These are phyloP conservation scores for Chalaropsis thielavioides DNA, from an alignment of 2,329 filamentous ascomycete species.

Conservation along the genomic window DNA sequence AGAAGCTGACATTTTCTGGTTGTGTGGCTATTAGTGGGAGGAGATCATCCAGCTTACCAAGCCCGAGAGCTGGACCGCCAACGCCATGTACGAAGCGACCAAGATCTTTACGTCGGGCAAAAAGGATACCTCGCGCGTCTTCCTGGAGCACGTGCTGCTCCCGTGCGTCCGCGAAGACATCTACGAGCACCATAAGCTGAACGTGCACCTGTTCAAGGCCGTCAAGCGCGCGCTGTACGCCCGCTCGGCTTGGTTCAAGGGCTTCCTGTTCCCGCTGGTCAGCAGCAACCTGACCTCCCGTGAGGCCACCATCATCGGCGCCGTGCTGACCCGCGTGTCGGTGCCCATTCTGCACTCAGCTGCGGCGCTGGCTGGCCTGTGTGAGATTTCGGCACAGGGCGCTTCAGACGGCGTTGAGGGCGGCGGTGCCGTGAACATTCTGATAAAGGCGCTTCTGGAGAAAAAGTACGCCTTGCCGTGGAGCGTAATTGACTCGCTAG, in stretches of 20 bases:
- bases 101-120: constrained; percentile 82
- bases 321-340: constrained; percentile 68
- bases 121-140: constrained; percentile 65
- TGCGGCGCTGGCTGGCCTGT: constrained; percentile 78
- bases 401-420: constrained; percentile 70
- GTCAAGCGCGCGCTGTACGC: constrained; percentile 90
- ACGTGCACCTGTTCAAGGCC: constrained; percentile 86
- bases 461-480: constrained; percentile 95
- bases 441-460: constrained; percentile 83
- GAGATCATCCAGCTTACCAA: constrained; percentile 73
- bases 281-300: constrained; percentile 74
- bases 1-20: not conserved
- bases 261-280: constrained; percentile 81
- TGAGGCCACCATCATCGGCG: constrained; percentile 83
- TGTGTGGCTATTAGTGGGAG: constrained; percentile 57
- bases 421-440: constrained; percentile 84
- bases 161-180: constrained; percentile 91
- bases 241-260: constrained; percentile 92
- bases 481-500: constrained; percentile 84
- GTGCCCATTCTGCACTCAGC: constrained; percentile 87
- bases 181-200: constrained; percentile 83
- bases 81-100: constrained; percentile 74
- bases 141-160: constrained; percentile 74
- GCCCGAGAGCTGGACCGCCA: constrained; percentile 59
- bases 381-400: constrained; percentile 87